Evolutionary conservation across 2,329 filamentous ascomycete genomes (phyloP), one percentile per base, ranked within the genome.

Genomic region (Nigrograna mackinnonii): DNA sequence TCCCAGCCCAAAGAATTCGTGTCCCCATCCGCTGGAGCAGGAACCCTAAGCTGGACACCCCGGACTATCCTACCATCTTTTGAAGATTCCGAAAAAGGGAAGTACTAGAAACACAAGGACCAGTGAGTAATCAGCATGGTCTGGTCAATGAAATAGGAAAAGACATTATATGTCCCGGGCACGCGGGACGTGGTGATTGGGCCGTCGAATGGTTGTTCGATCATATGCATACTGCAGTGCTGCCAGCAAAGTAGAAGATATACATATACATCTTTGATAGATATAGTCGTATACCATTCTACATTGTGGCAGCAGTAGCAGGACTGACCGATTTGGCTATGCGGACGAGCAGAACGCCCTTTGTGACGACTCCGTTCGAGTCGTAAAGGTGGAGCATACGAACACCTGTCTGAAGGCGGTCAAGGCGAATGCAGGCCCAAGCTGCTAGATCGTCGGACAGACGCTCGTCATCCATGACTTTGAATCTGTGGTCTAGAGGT

Each of bases 341-440:
- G 65, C 83, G 84, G 21, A 96, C 82, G 45, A 97, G 69, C 37
- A 97, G 60, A 12, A 84, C 77, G 0, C 89, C 90, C 17, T 82
- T 78, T 3, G 81, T 86, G 43, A 82, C 68, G 21, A 76, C 72
- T 1, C 89, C 89, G 48, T 84, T 78, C 19, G 77, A 74, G 61
- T 95, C 85, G 49, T 87, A 76, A 44, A 97, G 71, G 56, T 85
- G 86, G 42, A 97, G 75, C 52, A 96, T 83, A 9, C 91, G 78
- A 54, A 88, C 87, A 1, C 94, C 92, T 22, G 79, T 73, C 46
- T 83, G 82, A 45, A 96, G 68, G 6, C 91, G 80, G 69, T 96
- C 91, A 17, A 97, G 79, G 28, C 91, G 80, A 55, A 95, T 85
- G 60, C 91, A 96, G 2, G 88, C 84, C 94, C 94, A 97, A 3